Evolutionary conservation across 225 moss, liverwort and hornwort species (phyloP).

Genomic region (Bryum argenteum): DNA sequence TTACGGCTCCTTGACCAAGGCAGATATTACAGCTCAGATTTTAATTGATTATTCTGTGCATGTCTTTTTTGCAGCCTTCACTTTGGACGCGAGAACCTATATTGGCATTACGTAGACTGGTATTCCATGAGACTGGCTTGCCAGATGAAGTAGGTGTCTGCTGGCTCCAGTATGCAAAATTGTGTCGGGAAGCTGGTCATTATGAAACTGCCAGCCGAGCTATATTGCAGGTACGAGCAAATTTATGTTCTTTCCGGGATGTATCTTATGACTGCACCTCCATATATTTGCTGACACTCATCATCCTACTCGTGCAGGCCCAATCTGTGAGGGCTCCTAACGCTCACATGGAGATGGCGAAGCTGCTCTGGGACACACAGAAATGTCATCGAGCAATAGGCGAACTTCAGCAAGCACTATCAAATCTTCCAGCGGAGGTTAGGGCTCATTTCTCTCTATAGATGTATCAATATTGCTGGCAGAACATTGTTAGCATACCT

Average conservation of each 20-base stretch:
- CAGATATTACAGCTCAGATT: neutral
- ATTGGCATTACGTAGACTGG: slow-evolving; percentile 84
- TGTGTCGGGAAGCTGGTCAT: slow-evolving; percentile 95
- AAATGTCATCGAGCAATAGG: slow-evolving; percentile 94
- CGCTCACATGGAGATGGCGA: slow-evolving; percentile 99
- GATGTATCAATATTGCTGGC: slow-evolving; percentile 8
- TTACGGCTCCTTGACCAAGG: neutral
- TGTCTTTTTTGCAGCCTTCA: slow-evolving; percentile 61
- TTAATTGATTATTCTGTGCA: neutral
- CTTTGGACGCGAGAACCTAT: slow-evolving; percentile 97
- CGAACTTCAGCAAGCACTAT: slow-evolving; percentile 90
- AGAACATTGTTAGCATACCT: neutral
- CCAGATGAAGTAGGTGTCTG: slow-evolving; percentile 95
- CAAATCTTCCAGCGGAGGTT: slow-evolving; percentile 68
- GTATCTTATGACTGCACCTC: slow-evolving; percentile 1
- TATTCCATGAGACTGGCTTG: slow-evolving; percentile 73
- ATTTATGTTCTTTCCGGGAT: neutral
- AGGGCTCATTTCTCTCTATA: slow-evolving; percentile 1
- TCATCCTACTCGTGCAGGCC: slow-evolving; percentile 56
- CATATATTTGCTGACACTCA: slow-evolving; percentile 10
- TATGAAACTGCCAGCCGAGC: slow-evolving; percentile 96
- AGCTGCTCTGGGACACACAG: slow-evolving; percentile 95
- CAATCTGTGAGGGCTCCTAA: slow-evolving; percentile 89
- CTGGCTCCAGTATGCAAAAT: slow-evolving; percentile 99
- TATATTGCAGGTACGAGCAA: slow-evolving; percentile 72